phyloP scores from a whole-genome alignment of 2,329 filamentous ascomycete species.

The Aspergillus ustus region DNA sequence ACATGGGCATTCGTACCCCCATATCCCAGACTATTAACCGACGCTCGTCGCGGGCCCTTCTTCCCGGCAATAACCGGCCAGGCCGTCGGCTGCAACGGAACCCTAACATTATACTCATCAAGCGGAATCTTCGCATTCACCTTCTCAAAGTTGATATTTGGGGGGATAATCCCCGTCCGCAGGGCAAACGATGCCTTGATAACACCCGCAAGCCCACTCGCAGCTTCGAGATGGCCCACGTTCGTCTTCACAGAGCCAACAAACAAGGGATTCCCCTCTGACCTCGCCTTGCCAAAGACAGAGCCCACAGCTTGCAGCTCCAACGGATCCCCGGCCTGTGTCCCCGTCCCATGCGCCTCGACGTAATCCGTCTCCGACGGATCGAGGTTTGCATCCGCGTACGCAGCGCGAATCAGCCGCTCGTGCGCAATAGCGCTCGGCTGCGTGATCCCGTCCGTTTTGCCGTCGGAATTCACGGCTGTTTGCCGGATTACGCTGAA shows the following conservation, averaged over 20 bases:
- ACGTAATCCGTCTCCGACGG: constrained; percentile 35
- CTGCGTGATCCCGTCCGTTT: constrained; percentile 6
- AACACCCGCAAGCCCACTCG: constrained; percentile 44
- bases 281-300: constrained; percentile 3
- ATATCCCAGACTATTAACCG: constrained; percentile 17
- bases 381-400: constrained; percentile 17
- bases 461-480: no score
- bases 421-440: neutral
- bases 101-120: neutral
- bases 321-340: constrained; percentile 29
- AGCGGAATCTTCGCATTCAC: neutral
- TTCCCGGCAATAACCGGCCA: constrained; percentile 7
- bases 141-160: constrained; percentile 38
- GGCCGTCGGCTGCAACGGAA: neutral
- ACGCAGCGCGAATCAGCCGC: neutral
- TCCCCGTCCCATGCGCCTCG: constrained; percentile 50
- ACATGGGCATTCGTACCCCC: constrained; percentile 6
- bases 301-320: constrained; percentile 22
- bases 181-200: constrained; percentile 51
- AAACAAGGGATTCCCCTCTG: neutral
- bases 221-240: constrained; percentile 34
- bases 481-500: no score
- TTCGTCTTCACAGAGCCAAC: constrained; percentile 18
- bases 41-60: neutral
- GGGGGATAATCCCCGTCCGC: constrained; percentile 49